phyloP scores from a whole-genome alignment of 768 basidiomycete species.

The Boletus coccyginus region DNA sequence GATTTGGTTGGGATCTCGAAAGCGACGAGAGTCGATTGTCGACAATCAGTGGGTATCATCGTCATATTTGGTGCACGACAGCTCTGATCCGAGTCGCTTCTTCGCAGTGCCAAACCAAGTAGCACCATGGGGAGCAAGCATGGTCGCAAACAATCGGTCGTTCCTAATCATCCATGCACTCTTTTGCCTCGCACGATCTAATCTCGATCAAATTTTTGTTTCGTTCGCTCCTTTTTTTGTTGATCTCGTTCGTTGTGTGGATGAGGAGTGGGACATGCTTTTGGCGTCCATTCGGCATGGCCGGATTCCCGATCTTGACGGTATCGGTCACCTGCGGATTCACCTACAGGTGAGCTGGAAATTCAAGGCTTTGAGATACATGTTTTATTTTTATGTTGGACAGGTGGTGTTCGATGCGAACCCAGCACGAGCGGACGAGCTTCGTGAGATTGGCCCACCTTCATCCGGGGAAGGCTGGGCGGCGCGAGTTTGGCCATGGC shows the following conservation, averaged over 20 bases:
- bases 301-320: slow-evolving; percentile 13
- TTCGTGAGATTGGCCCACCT: slow-evolving; percentile 13
- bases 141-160: slow-evolving; percentile 10
- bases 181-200: slow-evolving; percentile 12
- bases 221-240: slow-evolving; percentile 7
- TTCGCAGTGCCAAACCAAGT: slow-evolving; percentile 6
- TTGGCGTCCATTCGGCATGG: slow-evolving; percentile 9
- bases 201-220: slow-evolving; percentile 4
- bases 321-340: slow-evolving; percentile 3
- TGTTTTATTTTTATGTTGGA: not conserved
- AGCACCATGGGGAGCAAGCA: slow-evolving; percentile 4
- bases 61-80: not conserved
- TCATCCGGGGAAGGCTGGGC: slow-evolving; percentile 13
- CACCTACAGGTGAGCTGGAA: slow-evolving; percentile 7
- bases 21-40: slow-evolving; percentile 11
- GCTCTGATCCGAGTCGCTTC: not conserved
- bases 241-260: slow-evolving; percentile 8
- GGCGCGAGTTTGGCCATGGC: slow-evolving; percentile 12
- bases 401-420: slow-evolving; percentile 6
- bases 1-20: slow-evolving; percentile 4
- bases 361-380: not conserved
- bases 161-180: slow-evolving; percentile 16
- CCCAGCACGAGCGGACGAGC: slow-evolving; percentile 11
- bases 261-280: slow-evolving; percentile 9
- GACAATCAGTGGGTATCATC: slow-evolving; percentile 1